These are phyloP conservation scores for Scheffersomyces parashehatae DNA, from an alignment of 1,139 yeast genomes.

Conservation along the genomic window DNA sequence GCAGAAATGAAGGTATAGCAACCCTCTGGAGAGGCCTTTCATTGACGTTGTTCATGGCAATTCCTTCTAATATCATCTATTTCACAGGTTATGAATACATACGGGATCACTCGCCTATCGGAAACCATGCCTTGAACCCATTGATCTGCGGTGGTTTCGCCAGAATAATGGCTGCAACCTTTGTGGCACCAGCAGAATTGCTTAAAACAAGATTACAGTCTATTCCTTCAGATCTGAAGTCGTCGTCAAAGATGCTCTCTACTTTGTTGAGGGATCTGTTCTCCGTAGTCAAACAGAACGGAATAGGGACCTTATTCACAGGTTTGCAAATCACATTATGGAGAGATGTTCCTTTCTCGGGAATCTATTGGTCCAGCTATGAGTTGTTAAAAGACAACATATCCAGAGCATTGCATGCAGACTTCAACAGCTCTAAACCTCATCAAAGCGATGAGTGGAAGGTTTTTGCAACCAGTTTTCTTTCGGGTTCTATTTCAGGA, in stretches of 20 bases:
- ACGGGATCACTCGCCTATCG: constrained; percentile 70
- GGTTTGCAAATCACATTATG: constrained; percentile 88
- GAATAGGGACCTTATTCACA: constrained; percentile 67
- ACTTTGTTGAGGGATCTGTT: constrained; percentile 59
- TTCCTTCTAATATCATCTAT: constrained; percentile 91
- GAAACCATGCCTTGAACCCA: constrained; percentile 60
- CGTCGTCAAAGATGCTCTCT: constrained; percentile 35
- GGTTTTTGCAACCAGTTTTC: constrained; percentile 70
- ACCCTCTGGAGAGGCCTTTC: constrained; percentile 92
- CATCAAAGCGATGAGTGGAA: constrained; percentile 41
- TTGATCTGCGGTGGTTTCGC: constrained; percentile 85
- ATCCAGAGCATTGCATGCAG: constrained; percentile 23
- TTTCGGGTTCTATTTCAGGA: constrained; percentile 86
- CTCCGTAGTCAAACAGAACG: constrained; percentile 55
- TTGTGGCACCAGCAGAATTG: constrained; percentile 85
- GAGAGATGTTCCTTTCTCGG: constrained; percentile 98
- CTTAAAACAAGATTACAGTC: constrained; percentile 88
- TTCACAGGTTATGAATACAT: constrained; percentile 91
- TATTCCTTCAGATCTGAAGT: constrained; percentile 50
- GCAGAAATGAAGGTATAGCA: constrained; percentile 67
- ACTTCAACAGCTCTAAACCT: constrained; percentile 16
- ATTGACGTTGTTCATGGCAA: constrained; percentile 80
- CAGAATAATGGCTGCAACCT: constrained; percentile 78
- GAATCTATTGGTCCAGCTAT: constrained; percentile 90
- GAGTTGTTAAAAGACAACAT: constrained; percentile 45